Percentiles rank a stretch among this genome's conserved stretches.
Evolutionary conservation across 2,329 filamentous ascomycete species (phyloP).

Genomic region (Penicillium glabrum): DNA sequence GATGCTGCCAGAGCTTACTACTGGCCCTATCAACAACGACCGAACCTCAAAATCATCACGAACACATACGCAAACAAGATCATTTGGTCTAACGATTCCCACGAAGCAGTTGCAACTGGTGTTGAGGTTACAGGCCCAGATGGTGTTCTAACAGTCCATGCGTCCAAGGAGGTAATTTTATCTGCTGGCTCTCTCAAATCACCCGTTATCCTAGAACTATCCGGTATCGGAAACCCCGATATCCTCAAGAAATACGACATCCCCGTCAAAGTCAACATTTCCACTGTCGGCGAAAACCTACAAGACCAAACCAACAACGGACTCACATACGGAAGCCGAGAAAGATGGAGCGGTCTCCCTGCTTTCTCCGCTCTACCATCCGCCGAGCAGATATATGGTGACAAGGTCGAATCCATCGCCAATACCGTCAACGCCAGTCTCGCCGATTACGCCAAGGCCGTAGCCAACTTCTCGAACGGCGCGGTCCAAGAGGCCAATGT

Average conservation of each 20-base stretch:
- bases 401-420: conserved; percentile 16
- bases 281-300: conserved; percentile 51
- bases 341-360: conserved; percentile 17
- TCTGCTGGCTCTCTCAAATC: conserved; percentile 60
- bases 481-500: conserved; percentile 24
- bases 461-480: conserved; percentile 25
- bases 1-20: conserved; percentile 53
- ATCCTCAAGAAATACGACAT: conserved; percentile 30
- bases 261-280: conserved; percentile 26
- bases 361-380: conserved; percentile 24
- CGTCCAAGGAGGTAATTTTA: conserved; percentile 56
- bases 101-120: conserved; percentile 26
- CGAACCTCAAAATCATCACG: conserved; percentile 46
- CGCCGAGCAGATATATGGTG: conserved; percentile 25
- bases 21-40: conserved; percentile 41
- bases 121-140: conserved; percentile 29
- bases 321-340: conserved; percentile 14
- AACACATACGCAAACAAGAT: conserved; percentile 45
- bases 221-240: conserved; percentile 54
- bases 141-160: conserved; percentile 28
- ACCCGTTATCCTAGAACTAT: conserved; percentile 59
- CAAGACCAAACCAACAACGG: conserved; percentile 45
- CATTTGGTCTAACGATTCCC: conserved; percentile 32
- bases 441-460: conserved; percentile 22
- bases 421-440: conserved; percentile 21